Evolutionary conservation across 2,329 filamentous ascomycete genomes (phyloP).

Genomic region (Sporothrix mexicana): DNA sequence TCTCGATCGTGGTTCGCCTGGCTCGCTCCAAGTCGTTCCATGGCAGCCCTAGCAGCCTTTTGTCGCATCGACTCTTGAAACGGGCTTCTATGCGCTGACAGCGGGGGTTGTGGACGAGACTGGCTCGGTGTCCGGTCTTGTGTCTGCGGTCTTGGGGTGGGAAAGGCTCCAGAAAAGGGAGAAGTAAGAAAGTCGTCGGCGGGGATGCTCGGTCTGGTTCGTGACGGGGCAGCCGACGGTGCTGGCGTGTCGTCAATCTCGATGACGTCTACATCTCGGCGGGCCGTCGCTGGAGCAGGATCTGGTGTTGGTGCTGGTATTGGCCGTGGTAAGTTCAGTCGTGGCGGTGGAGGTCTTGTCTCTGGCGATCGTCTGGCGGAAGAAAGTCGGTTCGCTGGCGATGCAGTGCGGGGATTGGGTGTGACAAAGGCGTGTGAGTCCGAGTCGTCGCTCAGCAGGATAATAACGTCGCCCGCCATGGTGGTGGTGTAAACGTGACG

Average conservation of each 20-base stretch:
- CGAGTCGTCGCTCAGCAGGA: constrained; percentile 22
- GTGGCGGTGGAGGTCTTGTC: background rate
- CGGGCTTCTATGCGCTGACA: background rate
- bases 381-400: background rate
- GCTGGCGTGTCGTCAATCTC: constrained; percentile 25
- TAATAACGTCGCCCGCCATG: constrained; percentile 20
- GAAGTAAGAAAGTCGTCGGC: constrained; percentile 9
- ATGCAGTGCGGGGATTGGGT: background rate
- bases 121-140: background rate
- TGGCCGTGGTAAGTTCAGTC: background rate
- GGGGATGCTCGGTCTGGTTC: background rate
- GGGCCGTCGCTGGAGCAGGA: background rate
- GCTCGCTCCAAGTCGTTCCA: background rate
- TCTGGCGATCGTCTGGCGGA: background rate
- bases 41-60: constrained; percentile 14
- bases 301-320: background rate
- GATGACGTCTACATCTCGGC: constrained; percentile 6
- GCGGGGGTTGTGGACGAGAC: background rate
- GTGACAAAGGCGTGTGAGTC: constrained; percentile 22
- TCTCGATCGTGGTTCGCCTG: background rate
- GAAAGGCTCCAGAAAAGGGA: background rate
- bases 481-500: background rate
- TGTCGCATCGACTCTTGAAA: constrained; percentile 7
- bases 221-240: background rate
- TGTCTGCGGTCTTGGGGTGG: background rate